Percentiles rank a stretch among this genome's conserved stretches.
Conservation (phyloP, 2,329 filamentous ascomycete genomes). For the Colletotrichum truncatum region DNA sequence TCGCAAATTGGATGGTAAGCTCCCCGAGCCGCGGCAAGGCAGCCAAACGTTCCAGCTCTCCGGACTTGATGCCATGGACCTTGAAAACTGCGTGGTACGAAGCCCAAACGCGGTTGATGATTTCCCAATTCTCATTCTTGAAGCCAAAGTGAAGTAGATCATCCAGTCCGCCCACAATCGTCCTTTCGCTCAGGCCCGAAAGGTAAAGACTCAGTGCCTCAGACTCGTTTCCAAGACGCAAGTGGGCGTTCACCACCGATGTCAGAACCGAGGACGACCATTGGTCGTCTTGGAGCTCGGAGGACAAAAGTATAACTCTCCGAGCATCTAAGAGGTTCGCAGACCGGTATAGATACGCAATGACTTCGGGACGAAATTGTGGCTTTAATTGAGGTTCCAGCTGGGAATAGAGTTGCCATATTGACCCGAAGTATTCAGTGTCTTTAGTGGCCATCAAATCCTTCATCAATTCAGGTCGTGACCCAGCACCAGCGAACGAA, state of each 20-base stretch:
- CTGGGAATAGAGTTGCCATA: slow-evolving; percentile 53
- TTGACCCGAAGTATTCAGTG: slow-evolving; percentile 45
- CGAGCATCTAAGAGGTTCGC: slow-evolving; percentile 52
- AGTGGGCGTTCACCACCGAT: slow-evolving; percentile 50
- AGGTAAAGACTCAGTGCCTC: slow-evolving; percentile 52
- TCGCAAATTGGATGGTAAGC: slow-evolving; percentile 43
- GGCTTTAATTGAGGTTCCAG: slow-evolving; percentile 43
- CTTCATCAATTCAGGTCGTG: slow-evolving; percentile 26
- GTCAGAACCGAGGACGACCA: slow-evolving; percentile 53
- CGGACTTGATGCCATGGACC: not conserved
- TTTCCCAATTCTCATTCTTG: slow-evolving; percentile 44
- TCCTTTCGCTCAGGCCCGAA: slow-evolving; percentile 43
- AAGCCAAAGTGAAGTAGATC: slow-evolving; percentile 53
- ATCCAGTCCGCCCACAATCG: slow-evolving; percentile 52
- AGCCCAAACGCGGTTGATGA: slow-evolving; percentile 47
- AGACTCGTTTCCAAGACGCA: slow-evolving; percentile 48
- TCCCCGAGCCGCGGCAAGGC: slow-evolving; percentile 39
- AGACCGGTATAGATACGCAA: slow-evolving; percentile 54
- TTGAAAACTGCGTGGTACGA: slow-evolving; percentile 39
- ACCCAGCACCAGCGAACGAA: slow-evolving; percentile 14
- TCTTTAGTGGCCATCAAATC: slow-evolving; percentile 37
- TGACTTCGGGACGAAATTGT: slow-evolving; percentile 41
- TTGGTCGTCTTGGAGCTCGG: slow-evolving; percentile 41
- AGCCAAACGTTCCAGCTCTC: slow-evolving; percentile 33
- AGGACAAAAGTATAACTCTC: slow-evolving; percentile 56